Conservation (phyloP, 306 rosid genomes). For the Malus asiatica region DNA sequence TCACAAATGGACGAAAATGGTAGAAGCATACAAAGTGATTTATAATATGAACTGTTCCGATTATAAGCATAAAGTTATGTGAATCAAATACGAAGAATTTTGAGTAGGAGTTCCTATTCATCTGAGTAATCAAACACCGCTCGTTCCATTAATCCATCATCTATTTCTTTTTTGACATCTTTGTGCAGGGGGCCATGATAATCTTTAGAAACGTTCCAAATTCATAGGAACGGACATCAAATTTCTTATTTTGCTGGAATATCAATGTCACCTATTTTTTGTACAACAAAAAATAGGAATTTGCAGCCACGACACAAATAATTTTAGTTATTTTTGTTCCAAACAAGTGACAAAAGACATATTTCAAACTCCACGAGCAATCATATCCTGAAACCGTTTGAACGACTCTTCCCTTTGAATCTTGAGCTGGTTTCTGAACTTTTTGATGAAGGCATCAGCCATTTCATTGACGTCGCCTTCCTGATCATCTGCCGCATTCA, state of each 20-base stretch:
- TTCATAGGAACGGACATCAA: too few relatives aligned
- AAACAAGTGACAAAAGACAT: neutral
- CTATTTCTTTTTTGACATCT: too few relatives aligned
- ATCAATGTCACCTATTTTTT: neutral
- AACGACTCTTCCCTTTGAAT: slow-evolving; percentile 44
- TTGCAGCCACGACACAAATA: neutral
- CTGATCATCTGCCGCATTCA: slow-evolving; percentile 1
- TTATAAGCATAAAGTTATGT: too few relatives aligned
- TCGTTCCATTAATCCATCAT: too few relatives aligned
- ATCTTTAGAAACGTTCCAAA: too few relatives aligned
- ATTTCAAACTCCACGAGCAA: slow-evolving; percentile 29
- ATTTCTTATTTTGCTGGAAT: neutral
- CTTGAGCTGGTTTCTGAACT: slow-evolving; percentile 50
- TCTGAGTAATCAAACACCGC: too few relatives aligned
- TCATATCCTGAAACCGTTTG: slow-evolving; percentile 34
- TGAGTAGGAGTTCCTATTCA: too few relatives aligned
- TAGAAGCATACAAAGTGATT: too few relatives aligned
- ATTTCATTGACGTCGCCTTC: slow-evolving; percentile 33
- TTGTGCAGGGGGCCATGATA: too few relatives aligned
- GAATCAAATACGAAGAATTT: too few relatives aligned
- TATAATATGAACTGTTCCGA: too few relatives aligned
- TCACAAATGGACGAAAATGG: too few relatives aligned
- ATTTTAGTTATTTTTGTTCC: neutral
- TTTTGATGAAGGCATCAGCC: slow-evolving; percentile 58
- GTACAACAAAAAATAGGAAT: neutral